Conservation (phyloP, 805 yeast genomes). For the Wickerhamiella spandovensis region DNA sequence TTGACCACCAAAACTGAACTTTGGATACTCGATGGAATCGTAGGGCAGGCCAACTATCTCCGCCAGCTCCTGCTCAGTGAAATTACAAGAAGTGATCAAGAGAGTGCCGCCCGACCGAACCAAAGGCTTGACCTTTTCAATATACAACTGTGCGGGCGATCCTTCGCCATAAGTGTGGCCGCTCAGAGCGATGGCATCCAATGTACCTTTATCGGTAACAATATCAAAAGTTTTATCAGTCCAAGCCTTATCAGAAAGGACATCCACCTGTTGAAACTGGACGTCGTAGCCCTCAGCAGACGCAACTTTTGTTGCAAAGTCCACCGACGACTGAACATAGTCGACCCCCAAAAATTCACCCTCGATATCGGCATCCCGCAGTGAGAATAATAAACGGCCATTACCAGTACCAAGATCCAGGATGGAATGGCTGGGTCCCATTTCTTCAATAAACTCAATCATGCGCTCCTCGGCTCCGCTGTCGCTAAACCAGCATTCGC, state of each 20-base stretch:
- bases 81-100: slow-evolving; percentile 83
- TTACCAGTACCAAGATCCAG: slow-evolving; percentile 93
- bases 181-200: slow-evolving; percentile 91
- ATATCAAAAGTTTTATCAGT: slow-evolving; percentile 44
- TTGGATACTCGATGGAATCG: slow-evolving; percentile 63
- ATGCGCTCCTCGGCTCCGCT: slow-evolving; percentile 79
- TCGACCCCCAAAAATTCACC: slow-evolving; percentile 65
- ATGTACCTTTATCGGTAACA: slow-evolving; percentile 84
- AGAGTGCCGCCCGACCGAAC: slow-evolving; percentile 47
- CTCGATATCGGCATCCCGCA: slow-evolving; percentile 49
- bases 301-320: slow-evolving; percentile 55
- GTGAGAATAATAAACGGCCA: slow-evolving; percentile 71
- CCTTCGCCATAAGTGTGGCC: slow-evolving; percentile 32
- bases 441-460: slow-evolving; percentile 14
- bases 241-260: slow-evolving; percentile 35
- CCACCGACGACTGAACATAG: slow-evolving; percentile 69
- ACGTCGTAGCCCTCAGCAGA: slow-evolving; percentile 22
- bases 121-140: slow-evolving; percentile 41
- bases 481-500: slow-evolving; percentile 95
- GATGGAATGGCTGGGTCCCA: slow-evolving; percentile 26
- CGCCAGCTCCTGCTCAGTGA: slow-evolving; percentile 66
- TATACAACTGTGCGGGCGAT: slow-evolving; percentile 35
- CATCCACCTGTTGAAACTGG: slow-evolving; percentile 54
- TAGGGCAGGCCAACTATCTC: slow-evolving; percentile 39
- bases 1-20: slow-evolving; percentile 78